Evolutionary conservation across 805 yeast species (phyloP), one percentile per base, ranked within the genome.

Genomic region (Barnettozyma sp.): DNA sequence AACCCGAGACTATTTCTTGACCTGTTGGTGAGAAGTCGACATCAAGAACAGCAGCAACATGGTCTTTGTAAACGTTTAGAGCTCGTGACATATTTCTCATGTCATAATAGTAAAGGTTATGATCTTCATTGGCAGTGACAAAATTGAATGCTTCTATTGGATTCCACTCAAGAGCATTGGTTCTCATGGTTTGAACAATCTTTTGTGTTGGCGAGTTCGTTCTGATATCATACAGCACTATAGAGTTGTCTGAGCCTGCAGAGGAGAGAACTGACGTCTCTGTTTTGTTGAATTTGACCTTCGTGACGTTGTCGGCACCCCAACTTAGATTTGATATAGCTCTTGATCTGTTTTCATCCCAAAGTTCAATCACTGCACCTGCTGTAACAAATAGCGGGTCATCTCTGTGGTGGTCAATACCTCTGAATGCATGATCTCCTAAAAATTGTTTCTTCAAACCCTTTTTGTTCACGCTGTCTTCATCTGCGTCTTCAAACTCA

Each of bases 1-100:
- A 83, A 13, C 96, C 97, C 2, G 96, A 82, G 5, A 87, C 97
- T 22, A 92, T 65, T 60, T 90, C 97, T 56, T 87, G 87, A 49
- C 99, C 99, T 1, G 97, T 88, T 26, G 98, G 98, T 9, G 95
- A 76, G 55, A 84, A 92, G 62, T 92, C 98, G 26, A 92, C 77
- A 57, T 84, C 95, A 77, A 90, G 73, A 9, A 92, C 94, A 0
- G 97, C 96, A 32, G 94, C 81, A 26, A 90, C 96, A 59, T 92
- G 99, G 60, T 87, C 97, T 62, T 90, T 87, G 62, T 72, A 85
- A 10, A 94, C 86, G 46, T 87, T 88, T 34, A 81, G 58, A 1
- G 97, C 80, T 38, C 84, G 70, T 30, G 70, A 69, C 74, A 94
- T 68, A 54, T 88, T 84, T 57, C 99, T 71, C 97, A 94, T 90